phyloP scores from a whole-genome alignment of 441 rosid species.

The Daphne laureola region DNA sequence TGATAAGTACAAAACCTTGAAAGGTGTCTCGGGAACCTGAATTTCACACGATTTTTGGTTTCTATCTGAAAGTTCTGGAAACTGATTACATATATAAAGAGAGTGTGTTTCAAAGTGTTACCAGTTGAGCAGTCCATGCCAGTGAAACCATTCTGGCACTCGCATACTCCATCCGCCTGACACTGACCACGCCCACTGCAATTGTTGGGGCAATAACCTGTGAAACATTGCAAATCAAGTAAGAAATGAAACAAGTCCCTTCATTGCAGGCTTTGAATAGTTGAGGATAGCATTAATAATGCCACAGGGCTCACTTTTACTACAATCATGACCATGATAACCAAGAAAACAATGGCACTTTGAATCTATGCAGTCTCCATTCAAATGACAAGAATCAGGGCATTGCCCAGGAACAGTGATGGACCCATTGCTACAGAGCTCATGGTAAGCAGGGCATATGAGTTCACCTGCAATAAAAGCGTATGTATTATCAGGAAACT shows the following conservation, averaged over 20 bases:
- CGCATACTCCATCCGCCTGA: constrained; percentile 63
- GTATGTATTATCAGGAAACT: constrained; percentile 11
- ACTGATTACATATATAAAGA: too few relatives aligned
- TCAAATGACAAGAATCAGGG: constrained; percentile 65
- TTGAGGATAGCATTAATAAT: background rate
- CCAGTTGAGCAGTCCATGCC: constrained; percentile 96
- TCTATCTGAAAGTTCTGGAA: too few relatives aligned
- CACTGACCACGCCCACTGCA: constrained; percentile 82
- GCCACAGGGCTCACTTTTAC: constrained; percentile 52
- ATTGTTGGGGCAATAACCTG: constrained; percentile 83
- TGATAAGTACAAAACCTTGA: background rate
- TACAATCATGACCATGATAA: constrained; percentile 85
- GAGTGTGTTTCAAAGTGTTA: constrained; percentile 16
- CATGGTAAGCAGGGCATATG: constrained; percentile 82
- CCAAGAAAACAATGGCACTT: constrained; percentile 86
- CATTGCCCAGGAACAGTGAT: constrained; percentile 68
- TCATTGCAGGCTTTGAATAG: background rate
- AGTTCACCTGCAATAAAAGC: constrained; percentile 61
- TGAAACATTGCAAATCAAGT: background rate
- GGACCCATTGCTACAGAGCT: constrained; percentile 57
- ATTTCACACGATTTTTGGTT: too few relatives aligned
- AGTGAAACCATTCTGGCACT: constrained; percentile 69
- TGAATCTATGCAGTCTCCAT: constrained; percentile 91
- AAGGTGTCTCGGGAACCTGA: too few relatives aligned
- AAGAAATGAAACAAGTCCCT: background rate